These are phyloP conservation scores for Candida andamanensis DNA, from an alignment of 805 yeast species.

Conservation along the genomic window DNA sequence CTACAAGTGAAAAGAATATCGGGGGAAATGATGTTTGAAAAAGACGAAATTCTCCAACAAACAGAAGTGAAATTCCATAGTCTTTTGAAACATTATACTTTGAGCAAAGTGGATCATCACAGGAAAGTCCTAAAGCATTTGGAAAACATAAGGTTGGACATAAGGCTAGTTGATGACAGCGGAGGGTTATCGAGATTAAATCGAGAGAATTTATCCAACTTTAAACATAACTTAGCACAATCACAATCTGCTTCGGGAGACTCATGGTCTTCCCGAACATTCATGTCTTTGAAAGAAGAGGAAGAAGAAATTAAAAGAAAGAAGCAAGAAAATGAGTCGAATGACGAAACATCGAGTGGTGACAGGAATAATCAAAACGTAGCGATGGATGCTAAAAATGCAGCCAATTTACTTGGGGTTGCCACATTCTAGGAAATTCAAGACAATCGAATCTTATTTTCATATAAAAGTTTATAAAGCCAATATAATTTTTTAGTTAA, in stretches of 20 bases:
- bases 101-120: constrained; percentile 79
- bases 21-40: constrained; percentile 77
- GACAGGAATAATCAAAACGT: constrained; percentile 18
- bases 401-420: constrained; percentile 75
- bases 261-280: constrained; percentile 41
- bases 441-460: constrained; percentile 1
- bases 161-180: constrained; percentile 64
- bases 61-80: constrained; percentile 52
- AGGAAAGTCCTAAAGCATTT: constrained; percentile 71
- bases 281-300: constrained; percentile 28
- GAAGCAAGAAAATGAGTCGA: constrained; percentile 11
- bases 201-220: constrained; percentile 52
- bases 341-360: constrained; percentile 11
- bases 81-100: constrained; percentile 54
- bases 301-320: constrained; percentile 17
- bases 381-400: constrained; percentile 70
- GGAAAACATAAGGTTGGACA: constrained; percentile 66
- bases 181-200: constrained; percentile 86
- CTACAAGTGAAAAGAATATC: constrained; percentile 77
- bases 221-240: constrained; percentile 38
- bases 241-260: constrained; percentile 40
- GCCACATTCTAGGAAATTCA: constrained; percentile 46
- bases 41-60: constrained; percentile 51
- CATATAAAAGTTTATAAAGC: neutral
- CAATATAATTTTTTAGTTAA: too few relatives aligned